A percentile compares a stretch with the other conserved stretches of the same genome.
phyloP scores from a whole-genome alignment of 2,329 filamentous ascomycete genomes.

The Ilyonectria destructans region DNA sequence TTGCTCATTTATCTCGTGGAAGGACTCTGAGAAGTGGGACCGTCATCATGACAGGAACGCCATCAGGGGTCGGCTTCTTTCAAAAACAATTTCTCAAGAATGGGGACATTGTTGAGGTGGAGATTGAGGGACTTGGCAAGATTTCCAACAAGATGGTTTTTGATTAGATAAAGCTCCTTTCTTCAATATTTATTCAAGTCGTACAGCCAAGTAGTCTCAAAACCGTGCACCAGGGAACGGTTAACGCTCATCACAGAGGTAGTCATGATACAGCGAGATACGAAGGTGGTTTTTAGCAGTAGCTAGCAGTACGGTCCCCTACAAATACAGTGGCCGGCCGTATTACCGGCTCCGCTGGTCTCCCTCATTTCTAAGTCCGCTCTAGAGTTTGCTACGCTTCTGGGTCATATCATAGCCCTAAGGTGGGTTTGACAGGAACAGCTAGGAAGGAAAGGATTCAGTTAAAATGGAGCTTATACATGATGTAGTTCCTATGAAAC shows the following conservation, averaged over 20 bases:
- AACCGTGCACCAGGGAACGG: too few species aligned
- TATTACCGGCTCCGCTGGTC: too few species aligned
- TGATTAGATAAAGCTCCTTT: neutral
- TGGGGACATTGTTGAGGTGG: conserved; percentile 21
- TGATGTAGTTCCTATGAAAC: neutral
- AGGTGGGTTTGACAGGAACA: too few species aligned
- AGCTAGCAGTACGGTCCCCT: too few species aligned
- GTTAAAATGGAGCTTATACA: neutral
- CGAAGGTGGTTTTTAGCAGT: too few species aligned
- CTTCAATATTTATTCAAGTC: neutral
- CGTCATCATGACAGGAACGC: conserved; percentile 28
- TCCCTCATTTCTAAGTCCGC: too few species aligned
- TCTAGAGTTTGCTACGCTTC: too few species aligned
- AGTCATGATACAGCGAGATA: too few species aligned
- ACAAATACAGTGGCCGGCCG: too few species aligned
- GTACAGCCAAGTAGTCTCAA: neutral
- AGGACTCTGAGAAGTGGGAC: conserved; percentile 20
- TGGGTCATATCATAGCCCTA: too few species aligned
- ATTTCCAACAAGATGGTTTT: conserved; percentile 25
- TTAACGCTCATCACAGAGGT: too few species aligned
- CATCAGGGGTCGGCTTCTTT: conserved; percentile 22
- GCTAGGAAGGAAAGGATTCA: neutral
- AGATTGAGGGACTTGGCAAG: conserved; percentile 16
- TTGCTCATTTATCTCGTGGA: conserved; percentile 20
- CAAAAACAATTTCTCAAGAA: conserved; percentile 14